These are phyloP conservation scores for Nephelium lappaceum DNA, from an alignment of 345 rosid genomes.

Conservation along the genomic window DNA sequence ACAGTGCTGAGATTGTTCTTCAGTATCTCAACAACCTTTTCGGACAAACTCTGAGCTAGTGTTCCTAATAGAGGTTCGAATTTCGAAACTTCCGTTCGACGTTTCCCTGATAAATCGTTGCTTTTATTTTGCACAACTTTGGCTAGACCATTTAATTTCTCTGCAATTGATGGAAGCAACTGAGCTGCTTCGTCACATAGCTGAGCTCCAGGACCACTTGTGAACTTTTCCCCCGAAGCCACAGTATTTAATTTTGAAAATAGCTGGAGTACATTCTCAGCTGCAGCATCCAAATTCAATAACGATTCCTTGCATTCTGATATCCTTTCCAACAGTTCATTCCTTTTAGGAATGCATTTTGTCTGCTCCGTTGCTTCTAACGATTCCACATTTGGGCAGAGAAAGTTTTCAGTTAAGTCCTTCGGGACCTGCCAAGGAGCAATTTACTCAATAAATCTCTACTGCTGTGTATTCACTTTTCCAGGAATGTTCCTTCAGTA, in stretches of 20 bases:
- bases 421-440: slow-evolving; percentile 25
- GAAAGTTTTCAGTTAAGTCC: slow-evolving; percentile 11
- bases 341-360: slow-evolving; percentile 20
- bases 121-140: slow-evolving; percentile 28
- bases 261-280: slow-evolving; percentile 37
- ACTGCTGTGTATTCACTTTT: background rate
- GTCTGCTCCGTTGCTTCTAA: slow-evolving; percentile 16
- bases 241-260: slow-evolving; percentile 40
- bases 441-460: background rate
- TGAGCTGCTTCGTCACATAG: slow-evolving; percentile 47
- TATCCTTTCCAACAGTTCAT: slow-evolving; percentile 36
- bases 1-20: slow-evolving; percentile 22
- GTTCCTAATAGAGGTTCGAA: slow-evolving; percentile 23
- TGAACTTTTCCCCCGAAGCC: slow-evolving; percentile 40
- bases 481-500: background rate
- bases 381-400: slow-evolving; percentile 14
- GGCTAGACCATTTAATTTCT: slow-evolving; percentile 46
- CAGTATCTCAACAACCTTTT: slow-evolving; percentile 26
- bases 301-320: slow-evolving; percentile 58
- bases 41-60: slow-evolving; percentile 27
- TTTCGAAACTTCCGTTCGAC: slow-evolving; percentile 23
- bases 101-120: slow-evolving; percentile 9
- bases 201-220: slow-evolving; percentile 35
- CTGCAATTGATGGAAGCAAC: slow-evolving; percentile 51
- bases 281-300: slow-evolving; percentile 44